These are phyloP conservation scores for Leccinum ochraceum DNA, from an alignment of 768 basidiomycete genomes.

Conservation along the genomic window DNA sequence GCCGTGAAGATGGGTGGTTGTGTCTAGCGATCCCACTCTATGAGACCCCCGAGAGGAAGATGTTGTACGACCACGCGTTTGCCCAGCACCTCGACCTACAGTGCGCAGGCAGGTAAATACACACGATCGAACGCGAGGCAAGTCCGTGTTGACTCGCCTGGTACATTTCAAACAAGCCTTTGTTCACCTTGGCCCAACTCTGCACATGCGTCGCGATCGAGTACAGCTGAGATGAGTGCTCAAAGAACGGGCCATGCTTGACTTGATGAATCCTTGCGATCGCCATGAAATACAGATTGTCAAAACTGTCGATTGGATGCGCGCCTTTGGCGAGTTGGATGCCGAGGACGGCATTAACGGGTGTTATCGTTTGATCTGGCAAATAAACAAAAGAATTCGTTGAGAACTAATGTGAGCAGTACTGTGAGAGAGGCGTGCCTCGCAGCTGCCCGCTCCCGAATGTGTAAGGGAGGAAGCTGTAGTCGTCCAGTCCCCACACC, in stretches of 20 bases:
- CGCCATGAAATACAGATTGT: constrained; percentile 81
- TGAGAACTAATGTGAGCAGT: constrained; percentile 1
- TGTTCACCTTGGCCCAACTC: constrained; percentile 90
- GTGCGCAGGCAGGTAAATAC: constrained; percentile 7
- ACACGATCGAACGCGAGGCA: background rate
- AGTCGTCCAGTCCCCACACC: constrained; percentile 97
- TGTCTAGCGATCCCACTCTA: constrained; percentile 57
- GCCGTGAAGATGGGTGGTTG: background rate
- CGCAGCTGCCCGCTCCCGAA: constrained; percentile 90
- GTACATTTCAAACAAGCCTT: constrained; percentile 95
- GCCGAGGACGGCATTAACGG: constrained; percentile 64
- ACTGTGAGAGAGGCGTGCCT: constrained; percentile 44
- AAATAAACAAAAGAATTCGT: constrained; percentile 2
- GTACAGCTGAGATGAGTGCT: constrained; percentile 89
- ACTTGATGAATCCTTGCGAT: constrained; percentile 78
- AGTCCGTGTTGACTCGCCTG: constrained; percentile 48
- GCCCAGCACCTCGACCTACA: constrained; percentile 83
- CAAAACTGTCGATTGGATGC: constrained; percentile 32
- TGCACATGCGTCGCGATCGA: constrained; percentile 86
- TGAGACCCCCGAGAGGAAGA: constrained; percentile 78
- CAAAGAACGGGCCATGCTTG: constrained; percentile 86
- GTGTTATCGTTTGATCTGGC: constrained; percentile 61
- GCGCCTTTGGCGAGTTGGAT: constrained; percentile 39
- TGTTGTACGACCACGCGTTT: constrained; percentile 98
- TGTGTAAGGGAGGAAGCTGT: constrained; percentile 83